phyloP scores from a whole-genome alignment of 2,329 filamentous ascomycete species.

The Calonectria hawksworthii region DNA sequence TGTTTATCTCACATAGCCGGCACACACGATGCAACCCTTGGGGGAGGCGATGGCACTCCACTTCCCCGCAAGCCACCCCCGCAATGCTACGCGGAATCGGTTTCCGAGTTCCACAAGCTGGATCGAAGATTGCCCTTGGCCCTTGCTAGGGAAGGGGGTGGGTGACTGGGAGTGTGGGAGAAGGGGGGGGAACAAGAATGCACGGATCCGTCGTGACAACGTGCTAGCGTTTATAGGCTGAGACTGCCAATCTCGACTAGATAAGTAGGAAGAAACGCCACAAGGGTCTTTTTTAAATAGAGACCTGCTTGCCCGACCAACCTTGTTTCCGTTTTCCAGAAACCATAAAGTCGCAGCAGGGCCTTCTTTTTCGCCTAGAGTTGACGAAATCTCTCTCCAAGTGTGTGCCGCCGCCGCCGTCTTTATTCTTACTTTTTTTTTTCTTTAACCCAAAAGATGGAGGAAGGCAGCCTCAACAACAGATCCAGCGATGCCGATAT shows the following conservation, averaged over 20 bases:
- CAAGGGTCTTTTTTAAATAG: not conserved
- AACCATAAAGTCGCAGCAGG: not conserved
- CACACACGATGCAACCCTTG: not conserved
- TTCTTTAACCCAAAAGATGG: not conserved
- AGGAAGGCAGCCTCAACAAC: not conserved
- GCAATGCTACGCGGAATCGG: conserved; percentile 26
- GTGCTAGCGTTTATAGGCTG: not conserved
- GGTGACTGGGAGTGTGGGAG: not conserved
- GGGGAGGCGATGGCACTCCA: not conserved
- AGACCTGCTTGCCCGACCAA: not conserved
- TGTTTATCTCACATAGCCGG: conserved; percentile 7
- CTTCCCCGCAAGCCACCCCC: conserved; percentile 28
- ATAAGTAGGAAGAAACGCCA: not conserved
- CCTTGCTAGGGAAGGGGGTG: not conserved
- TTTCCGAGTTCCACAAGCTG: conserved; percentile 24
- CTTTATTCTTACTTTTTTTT: not conserved
- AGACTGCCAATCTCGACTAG: not conserved
- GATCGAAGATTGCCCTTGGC: not conserved
- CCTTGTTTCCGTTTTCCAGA: not conserved
- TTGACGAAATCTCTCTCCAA: not conserved
- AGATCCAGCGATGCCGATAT: conserved; percentile 11
- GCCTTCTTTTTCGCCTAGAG: not conserved
- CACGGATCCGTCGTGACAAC: conserved; percentile 10
- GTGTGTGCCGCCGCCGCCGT: not conserved
- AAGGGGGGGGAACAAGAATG: not conserved